Evolutionary conservation across 768 basidiomycete species (phyloP).

Genomic region (Hygrocybe coccinea): DNA sequence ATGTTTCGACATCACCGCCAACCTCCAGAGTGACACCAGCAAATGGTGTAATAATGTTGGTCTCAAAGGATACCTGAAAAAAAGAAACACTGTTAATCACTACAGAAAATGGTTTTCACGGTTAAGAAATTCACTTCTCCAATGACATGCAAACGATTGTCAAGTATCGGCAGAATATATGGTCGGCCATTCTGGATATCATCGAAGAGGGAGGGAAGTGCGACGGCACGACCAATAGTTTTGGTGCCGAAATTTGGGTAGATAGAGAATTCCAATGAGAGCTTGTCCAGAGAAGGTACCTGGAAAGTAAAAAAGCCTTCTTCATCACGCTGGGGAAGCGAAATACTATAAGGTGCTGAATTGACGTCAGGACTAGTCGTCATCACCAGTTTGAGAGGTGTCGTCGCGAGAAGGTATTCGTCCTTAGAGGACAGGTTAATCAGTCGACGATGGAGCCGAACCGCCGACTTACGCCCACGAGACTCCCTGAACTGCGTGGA

Average conservation of each 20-base stretch:
- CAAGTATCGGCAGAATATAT: constrained; percentile 75
- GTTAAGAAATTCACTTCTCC: constrained; percentile 63
- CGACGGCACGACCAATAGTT: constrained; percentile 89
- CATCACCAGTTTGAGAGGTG: constrained; percentile 92
- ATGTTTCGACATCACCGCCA: constrained; percentile 93
- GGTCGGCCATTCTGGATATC: constrained; percentile 50
- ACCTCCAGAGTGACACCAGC: constrained; percentile 89
- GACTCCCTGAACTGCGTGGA: constrained; percentile 36
- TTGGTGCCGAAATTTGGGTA: constrained; percentile 98
- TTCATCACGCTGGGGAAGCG: constrained; percentile 72
- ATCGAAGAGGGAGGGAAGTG: constrained; percentile 68
- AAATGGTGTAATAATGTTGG: constrained; percentile 84
- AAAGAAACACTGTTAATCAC: constrained; percentile 9
- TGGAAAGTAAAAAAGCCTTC: constrained; percentile 83
- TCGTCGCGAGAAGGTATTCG: constrained; percentile 62
- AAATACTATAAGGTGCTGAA: constrained; percentile 85
- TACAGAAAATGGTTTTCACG: constrained; percentile 4
- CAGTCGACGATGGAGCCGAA: constrained; percentile 71
- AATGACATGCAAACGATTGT: constrained; percentile 88
- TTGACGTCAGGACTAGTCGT: constrained; percentile 80
- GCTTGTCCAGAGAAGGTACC: constrained; percentile 61
- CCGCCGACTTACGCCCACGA: constrained; percentile 24
- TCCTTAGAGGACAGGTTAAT: constrained; percentile 65
- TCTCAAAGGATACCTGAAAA: constrained; percentile 76
- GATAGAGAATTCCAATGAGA: constrained; percentile 87